Evolutionary conservation across 1,284 basidiomycete species (phyloP).

Genomic region (Fomitopsis pinicola): DNA sequence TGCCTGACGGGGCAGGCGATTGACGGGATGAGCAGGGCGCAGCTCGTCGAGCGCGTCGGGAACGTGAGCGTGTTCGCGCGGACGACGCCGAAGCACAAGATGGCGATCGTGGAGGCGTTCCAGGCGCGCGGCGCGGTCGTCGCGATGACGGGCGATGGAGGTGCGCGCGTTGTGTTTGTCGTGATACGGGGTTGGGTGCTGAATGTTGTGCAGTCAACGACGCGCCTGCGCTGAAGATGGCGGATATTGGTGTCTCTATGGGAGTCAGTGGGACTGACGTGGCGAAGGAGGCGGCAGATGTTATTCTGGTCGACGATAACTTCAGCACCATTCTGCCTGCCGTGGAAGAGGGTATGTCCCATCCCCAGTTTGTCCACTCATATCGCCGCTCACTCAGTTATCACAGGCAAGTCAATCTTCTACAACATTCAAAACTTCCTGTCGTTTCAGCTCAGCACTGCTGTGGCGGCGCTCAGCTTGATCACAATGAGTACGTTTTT

Average conservation of each 20-base stretch:
- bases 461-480: conserved; percentile 90
- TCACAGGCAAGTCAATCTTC: conserved; percentile 89
- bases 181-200: not conserved
- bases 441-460: conserved; percentile 95
- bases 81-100: conserved; percentile 95
- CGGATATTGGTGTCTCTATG: conserved; percentile 98
- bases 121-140: conserved; percentile 87
- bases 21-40: conserved; percentile 76
- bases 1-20: conserved; percentile 85
- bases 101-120: conserved; percentile 93
- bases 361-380: not conserved
- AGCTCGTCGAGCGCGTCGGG: conserved; percentile 83
- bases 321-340: conserved; percentile 93
- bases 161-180: conserved; percentile 29
- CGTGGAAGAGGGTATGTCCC: conserved; percentile 81
- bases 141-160: conserved; percentile 97
- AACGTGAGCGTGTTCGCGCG: conserved; percentile 87
- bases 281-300: conserved; percentile 96
- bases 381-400: not conserved
- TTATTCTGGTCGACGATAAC: conserved; percentile 97
- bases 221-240: conserved; percentile 95
- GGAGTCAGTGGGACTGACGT: conserved; percentile 97
- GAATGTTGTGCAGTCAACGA: conserved; percentile 73
- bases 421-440: conserved; percentile 99
- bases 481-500: conserved; percentile 93